Conservation (phyloP, 2,329 filamentous ascomycete genomes). For the Sarocladium kiliense region DNA sequence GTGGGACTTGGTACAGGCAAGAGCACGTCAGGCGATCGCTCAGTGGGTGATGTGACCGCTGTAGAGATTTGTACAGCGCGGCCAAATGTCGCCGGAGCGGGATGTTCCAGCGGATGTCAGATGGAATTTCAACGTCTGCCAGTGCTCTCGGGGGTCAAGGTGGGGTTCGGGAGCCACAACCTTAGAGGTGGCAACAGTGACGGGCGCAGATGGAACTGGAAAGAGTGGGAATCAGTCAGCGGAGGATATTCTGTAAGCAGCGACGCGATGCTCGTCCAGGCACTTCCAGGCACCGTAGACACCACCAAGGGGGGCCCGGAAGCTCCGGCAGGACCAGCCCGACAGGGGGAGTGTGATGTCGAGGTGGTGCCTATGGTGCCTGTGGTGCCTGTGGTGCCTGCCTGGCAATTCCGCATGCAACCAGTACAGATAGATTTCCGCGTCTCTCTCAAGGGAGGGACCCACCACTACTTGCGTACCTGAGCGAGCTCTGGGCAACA, state of each 20-base stretch:
- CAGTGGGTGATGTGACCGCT: too few relatives aligned
- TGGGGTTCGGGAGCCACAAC: neutral
- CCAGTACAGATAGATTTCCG: neutral
- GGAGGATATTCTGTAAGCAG: neutral
- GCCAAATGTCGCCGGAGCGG: neutral
- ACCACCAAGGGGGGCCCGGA: neutral
- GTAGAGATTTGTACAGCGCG: too few relatives aligned
- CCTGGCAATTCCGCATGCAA: neutral
- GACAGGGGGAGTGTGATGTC: too few relatives aligned
- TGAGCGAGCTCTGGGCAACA: neutral
- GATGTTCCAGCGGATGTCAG: neutral
- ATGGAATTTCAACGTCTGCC: neutral
- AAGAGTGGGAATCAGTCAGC: neutral
- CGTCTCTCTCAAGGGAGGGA: neutral
- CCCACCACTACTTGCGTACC: neutral
- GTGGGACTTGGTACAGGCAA: too few relatives aligned
- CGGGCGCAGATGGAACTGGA: neutral
- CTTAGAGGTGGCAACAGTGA: neutral
- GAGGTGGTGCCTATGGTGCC: too few relatives aligned
- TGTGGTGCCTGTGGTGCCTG: too few relatives aligned
- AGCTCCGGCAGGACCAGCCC: neutral
- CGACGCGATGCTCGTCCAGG: neutral
- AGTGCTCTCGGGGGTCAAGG: neutral
- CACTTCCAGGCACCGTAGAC: conserved; percentile 4
- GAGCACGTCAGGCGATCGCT: too few relatives aligned